These are phyloP conservation scores for Claviceps capensis DNA, from an alignment of 2,329 filamentous ascomycete genomes.

Conservation along the genomic window DNA sequence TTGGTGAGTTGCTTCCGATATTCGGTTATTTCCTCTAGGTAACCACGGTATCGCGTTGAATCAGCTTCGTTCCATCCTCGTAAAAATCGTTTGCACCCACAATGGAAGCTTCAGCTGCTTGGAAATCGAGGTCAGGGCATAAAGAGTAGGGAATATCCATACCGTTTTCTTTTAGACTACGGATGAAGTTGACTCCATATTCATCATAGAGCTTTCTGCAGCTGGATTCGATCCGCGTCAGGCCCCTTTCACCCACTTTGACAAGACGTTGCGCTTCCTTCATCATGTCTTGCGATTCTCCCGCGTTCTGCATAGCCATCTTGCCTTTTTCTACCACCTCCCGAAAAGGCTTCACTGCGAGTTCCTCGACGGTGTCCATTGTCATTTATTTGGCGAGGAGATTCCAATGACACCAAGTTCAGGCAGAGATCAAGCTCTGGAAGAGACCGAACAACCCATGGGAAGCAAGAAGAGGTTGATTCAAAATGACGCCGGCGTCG, in stretches of 20 bases:
- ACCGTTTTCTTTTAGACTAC: slow-evolving; percentile 42
- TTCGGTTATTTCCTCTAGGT: slow-evolving; percentile 34
- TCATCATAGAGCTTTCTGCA: slow-evolving; percentile 34
- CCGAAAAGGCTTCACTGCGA: slow-evolving; percentile 36
- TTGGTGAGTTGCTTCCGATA: slow-evolving; percentile 34
- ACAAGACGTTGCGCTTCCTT: slow-evolving; percentile 33
- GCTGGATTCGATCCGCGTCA: slow-evolving; percentile 37
- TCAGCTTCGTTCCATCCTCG: background rate
- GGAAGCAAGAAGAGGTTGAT: background rate
- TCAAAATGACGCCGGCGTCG: background rate
- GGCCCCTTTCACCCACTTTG: slow-evolving; percentile 33
- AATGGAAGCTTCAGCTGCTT: background rate
- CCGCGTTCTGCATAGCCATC: slow-evolving; percentile 32
- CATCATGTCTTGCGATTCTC: slow-evolving; percentile 30
- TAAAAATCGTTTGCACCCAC: background rate
- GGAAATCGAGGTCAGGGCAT: background rate
- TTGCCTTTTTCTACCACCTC: slow-evolving; percentile 40
- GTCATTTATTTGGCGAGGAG: background rate
- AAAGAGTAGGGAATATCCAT: slow-evolving; percentile 9
- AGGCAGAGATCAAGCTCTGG: background rate
- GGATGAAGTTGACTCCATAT: slow-evolving; percentile 34
- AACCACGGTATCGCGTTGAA: background rate
- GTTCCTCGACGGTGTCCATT: slow-evolving; percentile 28
- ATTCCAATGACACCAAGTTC: background rate
- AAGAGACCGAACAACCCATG: background rate